Evolutionary conservation across 1,139 yeast species (phyloP).

Genomic region (Yamadazyma triangularis): DNA sequence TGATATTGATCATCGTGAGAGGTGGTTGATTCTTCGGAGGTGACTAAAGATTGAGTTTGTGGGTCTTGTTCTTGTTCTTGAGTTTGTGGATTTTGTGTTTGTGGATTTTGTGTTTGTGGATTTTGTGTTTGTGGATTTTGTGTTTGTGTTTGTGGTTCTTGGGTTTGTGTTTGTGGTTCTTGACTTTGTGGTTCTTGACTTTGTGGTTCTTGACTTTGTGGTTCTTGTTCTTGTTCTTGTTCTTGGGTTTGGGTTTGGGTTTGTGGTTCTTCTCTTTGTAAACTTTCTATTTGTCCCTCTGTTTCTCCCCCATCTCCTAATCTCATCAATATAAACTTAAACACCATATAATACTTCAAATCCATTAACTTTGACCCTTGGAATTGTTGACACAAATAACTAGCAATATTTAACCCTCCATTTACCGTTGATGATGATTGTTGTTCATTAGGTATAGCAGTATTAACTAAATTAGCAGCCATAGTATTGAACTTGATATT

Average conservation of each 20-base stretch:
- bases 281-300: neutral
- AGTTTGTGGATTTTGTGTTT: no score
- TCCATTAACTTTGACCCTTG: constrained; percentile 35
- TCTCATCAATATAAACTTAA: constrained; percentile 33
- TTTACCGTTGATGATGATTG: constrained; percentile 13
- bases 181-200: no score
- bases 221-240: neutral
- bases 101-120: no score
- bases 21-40: no score
- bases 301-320: constrained; percentile 11
- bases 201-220: neutral
- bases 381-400: constrained; percentile 31
- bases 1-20: constrained; percentile 3
- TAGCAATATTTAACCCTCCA: constrained; percentile 31
- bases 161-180: no score
- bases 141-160: no score
- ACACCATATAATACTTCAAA: constrained; percentile 33
- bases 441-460: constrained; percentile 7
- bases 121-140: no score
- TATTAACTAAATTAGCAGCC: constrained; percentile 24
- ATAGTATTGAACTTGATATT: constrained; percentile 31
- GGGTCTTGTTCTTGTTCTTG: constrained; percentile 2
- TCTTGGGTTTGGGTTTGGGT: neutral
- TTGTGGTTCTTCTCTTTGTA: neutral
- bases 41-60: neutral